Base-by-base conservation (phyloP, 768 basidiomycete genomes). In the Fomitopsis serialis region DNA sequence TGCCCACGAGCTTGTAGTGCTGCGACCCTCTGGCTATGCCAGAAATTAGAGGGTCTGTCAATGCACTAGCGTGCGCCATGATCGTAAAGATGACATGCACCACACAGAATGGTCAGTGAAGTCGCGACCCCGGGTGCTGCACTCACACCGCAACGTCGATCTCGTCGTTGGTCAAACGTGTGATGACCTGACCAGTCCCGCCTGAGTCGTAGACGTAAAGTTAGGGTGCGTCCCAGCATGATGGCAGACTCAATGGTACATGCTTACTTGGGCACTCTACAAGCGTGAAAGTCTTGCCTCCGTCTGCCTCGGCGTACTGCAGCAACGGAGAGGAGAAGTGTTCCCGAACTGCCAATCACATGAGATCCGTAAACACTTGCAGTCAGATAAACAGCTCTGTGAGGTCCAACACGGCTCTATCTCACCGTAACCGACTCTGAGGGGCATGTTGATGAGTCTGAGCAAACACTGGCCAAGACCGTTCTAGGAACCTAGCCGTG, bases 311-410 rank as follows among this genome's bases (percentile, higher is more conserved):
- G 1, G 85, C 83, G 62, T 86, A 91, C 65, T 96, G 94, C 2
- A 98, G 80, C 15, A 99, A 75, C 0, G 96, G 96, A 1, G 90
- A 89, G 15, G 89, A 90, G 70, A 98, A 98, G 68, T 97, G 94
- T 64, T 92, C 90, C 29, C 87, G 76, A 46, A 92, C 88, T 88
- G 42, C 29, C 6, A 6, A 32, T 5, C 6, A 32, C 29, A 2
- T 6, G 36, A 7, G 27, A 49, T n/a, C 48, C 9, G n/a, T 5
- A 4, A 7, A 6, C 7, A 22, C 45, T 21, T 37, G 45, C 10
- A 32, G 12, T 17, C 24, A 23, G 22, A 45, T 32, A 15, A 4
- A 22, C 17, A 43, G n/a, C n/a, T n/a, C n/a, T 50, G 10, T 23
- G 21, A 19, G 21, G 42, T 45, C 44, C 9, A 22, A 40, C 4